phyloP scores from a whole-genome alignment of 352 stramenopile species.

The Thalassiosira livingstoniorum region DNA sequence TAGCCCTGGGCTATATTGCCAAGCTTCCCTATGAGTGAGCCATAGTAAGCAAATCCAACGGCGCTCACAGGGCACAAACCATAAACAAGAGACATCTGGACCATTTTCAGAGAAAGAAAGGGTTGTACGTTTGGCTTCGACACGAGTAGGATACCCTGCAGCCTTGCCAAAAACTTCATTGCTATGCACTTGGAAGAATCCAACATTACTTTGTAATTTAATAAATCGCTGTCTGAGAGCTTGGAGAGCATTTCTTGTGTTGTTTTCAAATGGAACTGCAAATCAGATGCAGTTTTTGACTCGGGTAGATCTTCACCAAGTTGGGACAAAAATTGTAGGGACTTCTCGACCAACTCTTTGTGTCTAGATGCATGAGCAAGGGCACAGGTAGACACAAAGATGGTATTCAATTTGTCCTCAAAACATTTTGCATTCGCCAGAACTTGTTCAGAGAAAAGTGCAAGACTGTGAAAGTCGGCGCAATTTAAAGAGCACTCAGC shows the following conservation, averaged over 20 bases:
- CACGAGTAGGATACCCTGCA: not conserved
- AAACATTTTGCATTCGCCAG: not conserved
- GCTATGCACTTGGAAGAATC: conserved; percentile 35
- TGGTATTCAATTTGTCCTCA: conserved; percentile 12
- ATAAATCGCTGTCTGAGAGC: conserved; percentile 20
- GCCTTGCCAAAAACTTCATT: conserved; percentile 39
- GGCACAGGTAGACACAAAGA: not conserved
- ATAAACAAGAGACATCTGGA: conserved; percentile 37
- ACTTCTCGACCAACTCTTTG: not conserved
- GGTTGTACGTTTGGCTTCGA: conserved; percentile 13
- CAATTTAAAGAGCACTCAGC: not conserved
- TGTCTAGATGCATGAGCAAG: not conserved
- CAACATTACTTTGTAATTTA: conserved; percentile 39
- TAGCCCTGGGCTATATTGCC: conserved; percentile 26
- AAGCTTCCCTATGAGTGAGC: conserved; percentile 14
- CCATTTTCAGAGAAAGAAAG: conserved; percentile 31
- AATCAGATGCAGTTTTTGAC: not conserved
- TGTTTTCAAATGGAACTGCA: conserved; percentile 11
- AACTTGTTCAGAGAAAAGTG: not conserved
- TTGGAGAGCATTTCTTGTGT: conserved; percentile 24
- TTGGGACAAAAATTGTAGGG: not conserved
- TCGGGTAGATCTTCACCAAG: conserved; percentile 20
- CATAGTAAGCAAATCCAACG: conserved; percentile 28
- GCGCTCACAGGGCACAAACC: conserved; percentile 15
- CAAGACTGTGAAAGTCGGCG: not conserved